Base-by-base conservation (phyloP, 768 basidiomycete species). In the Ramaria sp. region DNA sequence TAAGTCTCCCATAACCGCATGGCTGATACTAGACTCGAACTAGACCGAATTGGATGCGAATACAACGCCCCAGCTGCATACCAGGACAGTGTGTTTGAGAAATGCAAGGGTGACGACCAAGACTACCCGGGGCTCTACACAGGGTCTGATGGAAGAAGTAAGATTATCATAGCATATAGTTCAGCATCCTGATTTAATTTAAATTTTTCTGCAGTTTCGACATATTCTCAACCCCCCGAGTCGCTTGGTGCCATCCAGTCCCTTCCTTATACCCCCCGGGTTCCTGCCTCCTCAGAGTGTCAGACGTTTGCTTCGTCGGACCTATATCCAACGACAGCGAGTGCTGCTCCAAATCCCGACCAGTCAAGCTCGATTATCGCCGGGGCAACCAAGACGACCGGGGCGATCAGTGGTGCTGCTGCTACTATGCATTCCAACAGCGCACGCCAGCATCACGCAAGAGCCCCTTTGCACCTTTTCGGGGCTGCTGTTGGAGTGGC, bases 11-110 rank as follows among this genome's bases (percentile, higher is more conserved):
- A 34, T 42, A 27, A 42, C 19, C 6, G 10, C 19, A 30, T 19
- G 30, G 4, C 15, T 12, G 9, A 24, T 43, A 38, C 7, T 11
- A 49, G 19, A 27, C 15, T 27, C 30, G 38, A 42, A 15, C 10
- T 60, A 42, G 87, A 89, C 65, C 84, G 83, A 57, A 82, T 88
- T 51, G 89, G 89, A 7, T 84, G 85, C 62, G 64, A 60, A 1
- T 89, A 82, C 74, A 91, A 89, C 66, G 83, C 78, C n/a, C 88
- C 88, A 13, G 81, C 78, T 67, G 68, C 72, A 34, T 84, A 84
- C 34, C 66, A 75, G 49, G 72, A 82, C 47, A 78, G 76, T 30
- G 72, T 73, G 0, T 91, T 87, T 70, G 78, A 81, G 58, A 70
- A 74, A 9, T 91, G 89, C 70, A 65, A 77, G 10, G 80, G 81